Evolutionary conservation across 2,329 filamentous ascomycete genomes (phyloP).

Genomic region (Aspergillus candidus): DNA sequence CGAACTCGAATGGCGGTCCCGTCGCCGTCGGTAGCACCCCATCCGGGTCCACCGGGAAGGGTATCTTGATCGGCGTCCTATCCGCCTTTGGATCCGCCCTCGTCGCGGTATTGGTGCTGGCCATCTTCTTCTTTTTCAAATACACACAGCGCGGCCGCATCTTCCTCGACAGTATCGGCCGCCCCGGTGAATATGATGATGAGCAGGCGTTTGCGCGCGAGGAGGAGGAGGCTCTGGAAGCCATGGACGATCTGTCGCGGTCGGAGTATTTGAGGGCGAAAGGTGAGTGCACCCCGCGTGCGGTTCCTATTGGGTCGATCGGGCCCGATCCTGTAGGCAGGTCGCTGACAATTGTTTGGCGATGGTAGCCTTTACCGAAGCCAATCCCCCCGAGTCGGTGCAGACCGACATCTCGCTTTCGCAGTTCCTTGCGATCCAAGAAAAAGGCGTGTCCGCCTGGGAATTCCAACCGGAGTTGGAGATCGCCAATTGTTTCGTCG

Average conservation of each 20-base stretch:
- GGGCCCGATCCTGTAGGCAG: slow-evolving; percentile 1
- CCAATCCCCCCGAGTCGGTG: slow-evolving; percentile 88
- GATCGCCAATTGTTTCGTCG: slow-evolving; percentile 98
- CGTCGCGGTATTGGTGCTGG: slow-evolving; percentile 71
- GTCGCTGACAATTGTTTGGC: neutral
- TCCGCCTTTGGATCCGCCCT: slow-evolving; percentile 90
- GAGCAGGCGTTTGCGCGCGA: slow-evolving; percentile 91
- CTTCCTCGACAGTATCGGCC: slow-evolving; percentile 83
- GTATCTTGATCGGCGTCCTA: slow-evolving; percentile 88
- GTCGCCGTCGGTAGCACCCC: slow-evolving; percentile 35
- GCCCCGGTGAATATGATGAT: slow-evolving; percentile 95
- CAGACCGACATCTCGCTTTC: slow-evolving; percentile 97
- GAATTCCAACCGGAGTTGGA: slow-evolving; percentile 99
- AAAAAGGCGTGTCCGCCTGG: slow-evolving; percentile 99
- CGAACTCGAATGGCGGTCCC: slow-evolving; percentile 16
- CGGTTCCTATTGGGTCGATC: neutral
- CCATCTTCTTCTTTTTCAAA: slow-evolving; percentile 86
- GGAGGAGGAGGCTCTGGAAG: slow-evolving; percentile 89
- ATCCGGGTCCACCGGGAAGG: slow-evolving; percentile 57
- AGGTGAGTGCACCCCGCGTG: slow-evolving; percentile 51
- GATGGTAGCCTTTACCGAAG: slow-evolving; percentile 74
- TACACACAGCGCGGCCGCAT: slow-evolving; percentile 85
- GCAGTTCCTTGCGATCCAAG: slow-evolving; percentile 95
- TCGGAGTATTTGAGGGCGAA: slow-evolving; percentile 92
- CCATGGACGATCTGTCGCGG: slow-evolving; percentile 88